Percentiles rank a stretch among this genome's conserved stretches.
Conservation (phyloP, 306 rosid genomes). For the Castanea sativa region DNA sequence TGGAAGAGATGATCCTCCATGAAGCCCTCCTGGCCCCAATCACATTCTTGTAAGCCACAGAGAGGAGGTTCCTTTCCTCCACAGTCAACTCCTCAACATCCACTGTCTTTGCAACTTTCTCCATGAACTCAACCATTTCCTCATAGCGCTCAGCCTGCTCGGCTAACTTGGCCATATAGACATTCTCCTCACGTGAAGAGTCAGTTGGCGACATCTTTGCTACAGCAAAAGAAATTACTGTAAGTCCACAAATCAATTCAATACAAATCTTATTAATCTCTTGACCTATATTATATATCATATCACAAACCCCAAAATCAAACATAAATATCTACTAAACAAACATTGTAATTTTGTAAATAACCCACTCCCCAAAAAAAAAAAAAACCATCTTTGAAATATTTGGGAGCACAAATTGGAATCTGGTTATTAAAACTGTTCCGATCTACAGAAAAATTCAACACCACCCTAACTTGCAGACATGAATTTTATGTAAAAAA, state of each 20-base stretch:
- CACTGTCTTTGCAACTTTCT: constrained; percentile 81
- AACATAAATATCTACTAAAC: background rate
- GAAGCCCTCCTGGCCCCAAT: constrained; percentile 97
- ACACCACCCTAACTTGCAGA: background rate
- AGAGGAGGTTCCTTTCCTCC: constrained; percentile 89
- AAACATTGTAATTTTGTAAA: background rate
- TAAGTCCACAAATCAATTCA: constrained; percentile 5
- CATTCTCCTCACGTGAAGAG: constrained; percentile 80
- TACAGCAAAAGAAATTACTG: background rate
- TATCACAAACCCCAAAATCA: background rate
- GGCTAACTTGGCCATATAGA: constrained; percentile 88
- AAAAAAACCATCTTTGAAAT: background rate
- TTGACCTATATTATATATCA: background rate
- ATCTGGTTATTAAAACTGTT: background rate
- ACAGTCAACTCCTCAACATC: constrained; percentile 82
- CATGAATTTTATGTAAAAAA: no score
- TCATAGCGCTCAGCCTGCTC: constrained; percentile 93
- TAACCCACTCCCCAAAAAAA: background rate
- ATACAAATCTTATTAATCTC: background rate
- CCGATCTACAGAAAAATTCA: background rate
- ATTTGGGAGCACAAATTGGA: background rate
- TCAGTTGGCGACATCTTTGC: constrained; percentile 46
- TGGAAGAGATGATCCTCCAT: constrained; percentile 95
- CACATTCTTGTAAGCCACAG: constrained; percentile 94
- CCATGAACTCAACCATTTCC: constrained; percentile 98